Evolutionary conservation across 2,329 filamentous ascomycete genomes (phyloP), one percentile per base, ranked within the genome.

Genomic region (Xylariales sp.): DNA sequence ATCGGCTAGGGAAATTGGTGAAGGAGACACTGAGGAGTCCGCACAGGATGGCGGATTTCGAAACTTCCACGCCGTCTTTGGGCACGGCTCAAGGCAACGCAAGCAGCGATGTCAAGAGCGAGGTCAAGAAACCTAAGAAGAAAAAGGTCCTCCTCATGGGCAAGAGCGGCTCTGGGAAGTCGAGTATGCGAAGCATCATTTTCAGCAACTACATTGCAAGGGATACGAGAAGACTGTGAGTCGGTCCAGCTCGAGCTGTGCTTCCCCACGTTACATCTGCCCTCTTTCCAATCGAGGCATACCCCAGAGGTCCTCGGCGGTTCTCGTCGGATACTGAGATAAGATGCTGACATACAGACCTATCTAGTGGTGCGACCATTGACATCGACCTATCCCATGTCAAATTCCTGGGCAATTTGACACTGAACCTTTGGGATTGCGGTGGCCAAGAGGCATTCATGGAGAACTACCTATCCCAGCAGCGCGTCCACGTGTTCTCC

Each of bases 151-250:
- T 90, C 37, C 71, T 90, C 47, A 90, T 90, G 93, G 93, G 93
- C 54, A 96, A 96, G 71, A 95, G 88, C 48, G 93, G 93, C 41
- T 95, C 91, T 0, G 93, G 93, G 42, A 98, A 98, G 68, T 96
- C 90, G 31, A 96, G 89, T 43, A 98, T 98, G 93, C 80, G 93
- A 50, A 93, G 86, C 58, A 97, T 98, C 59, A 96, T 98, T 62
- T 98, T 98, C 68, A 95, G 88, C 72, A 97, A 97, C 66, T 97
- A 96, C 63, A 90, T 97, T 51, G 93, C 93, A 43, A 89, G 94
- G 60, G 93, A 98, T 64, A 95, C 95, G 5, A 78, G 93, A 28
- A 75, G 93, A 44, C 72, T 98, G 74, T 78, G 57, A 61, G 73
- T 62, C n/a, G 31, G 16, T 21, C 6, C 19, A 16, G 24, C 15